phyloP scores from a whole-genome alignment of 176 grass and related monocot species.

The Juncus effusus region DNA sequence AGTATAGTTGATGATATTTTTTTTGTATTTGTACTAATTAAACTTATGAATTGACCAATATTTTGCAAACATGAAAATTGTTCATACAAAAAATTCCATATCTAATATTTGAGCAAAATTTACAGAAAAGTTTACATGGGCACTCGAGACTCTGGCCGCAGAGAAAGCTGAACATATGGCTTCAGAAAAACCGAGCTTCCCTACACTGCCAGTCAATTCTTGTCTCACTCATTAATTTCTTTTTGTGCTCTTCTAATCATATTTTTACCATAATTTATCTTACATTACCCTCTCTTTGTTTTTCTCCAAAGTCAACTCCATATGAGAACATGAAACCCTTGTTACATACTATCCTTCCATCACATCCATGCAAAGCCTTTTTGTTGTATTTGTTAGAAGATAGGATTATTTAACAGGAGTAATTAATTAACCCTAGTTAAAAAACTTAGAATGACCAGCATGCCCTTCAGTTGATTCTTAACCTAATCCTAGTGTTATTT shows the following conservation, averaged over 20 bases:
- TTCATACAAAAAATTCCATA: too few species aligned
- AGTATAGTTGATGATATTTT: too few species aligned
- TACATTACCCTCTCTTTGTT: slow-evolving; percentile 15
- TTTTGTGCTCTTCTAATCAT: slow-evolving; percentile 32
- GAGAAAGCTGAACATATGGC: neutral
- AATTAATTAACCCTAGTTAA: slow-evolving; percentile 6
- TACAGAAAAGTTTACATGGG: too few species aligned
- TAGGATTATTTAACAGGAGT: slow-evolving; percentile 2
- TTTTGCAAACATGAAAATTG: too few species aligned
- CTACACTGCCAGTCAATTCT: slow-evolving; percentile 51
- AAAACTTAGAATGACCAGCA: slow-evolving; percentile 11
- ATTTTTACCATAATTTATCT: neutral
- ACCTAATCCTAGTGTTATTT: slow-evolving; percentile 22
- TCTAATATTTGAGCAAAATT: too few species aligned
- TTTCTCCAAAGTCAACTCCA: slow-evolving; percentile 44
- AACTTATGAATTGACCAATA: too few species aligned
- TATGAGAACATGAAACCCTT: slow-evolving; percentile 28
- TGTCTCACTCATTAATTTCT: slow-evolving; percentile 57
- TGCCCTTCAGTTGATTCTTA: slow-evolving; percentile 13
- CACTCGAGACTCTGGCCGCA: too few species aligned
- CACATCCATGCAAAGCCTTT: slow-evolving; percentile 31
- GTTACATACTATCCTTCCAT: slow-evolving; percentile 20
- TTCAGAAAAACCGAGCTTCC: slow-evolving; percentile 2
- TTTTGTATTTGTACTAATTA: too few species aligned
- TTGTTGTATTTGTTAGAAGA: slow-evolving; percentile 33